phyloP scores from a whole-genome alignment of 108 stramenopile species.

The Asterionellopsis glacialis region DNA sequence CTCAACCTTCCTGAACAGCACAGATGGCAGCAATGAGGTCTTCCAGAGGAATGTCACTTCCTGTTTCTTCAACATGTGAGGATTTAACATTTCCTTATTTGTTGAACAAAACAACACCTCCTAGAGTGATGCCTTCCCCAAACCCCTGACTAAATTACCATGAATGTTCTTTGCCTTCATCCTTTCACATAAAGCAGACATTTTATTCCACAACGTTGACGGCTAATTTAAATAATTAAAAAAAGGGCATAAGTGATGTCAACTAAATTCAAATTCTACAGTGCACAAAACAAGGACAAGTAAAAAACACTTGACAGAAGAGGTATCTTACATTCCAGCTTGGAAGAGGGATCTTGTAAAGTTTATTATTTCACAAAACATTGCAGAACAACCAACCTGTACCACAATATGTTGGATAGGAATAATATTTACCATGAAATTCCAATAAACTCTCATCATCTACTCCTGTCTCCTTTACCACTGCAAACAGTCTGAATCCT shows the following conservation, averaged over 20 bases:
- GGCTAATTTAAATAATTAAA: no score
- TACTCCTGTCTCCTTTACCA: no score
- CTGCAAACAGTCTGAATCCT: conserved; percentile 47
- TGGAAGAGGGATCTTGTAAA: no score
- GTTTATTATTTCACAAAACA: conserved; percentile 53
- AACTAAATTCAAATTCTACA: no score
- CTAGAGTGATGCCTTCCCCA: conserved; percentile 78
- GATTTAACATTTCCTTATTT: conserved; percentile 44
- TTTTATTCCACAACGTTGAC: no score
- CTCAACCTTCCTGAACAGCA: no score
- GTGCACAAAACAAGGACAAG: no score
- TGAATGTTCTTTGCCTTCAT: conserved; percentile 53
- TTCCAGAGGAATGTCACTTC: conserved; percentile 42
- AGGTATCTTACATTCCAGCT: no score
- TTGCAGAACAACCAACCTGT: conserved; percentile 56
- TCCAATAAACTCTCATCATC: conserved; percentile 68
- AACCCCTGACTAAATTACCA: conserved; percentile 60
- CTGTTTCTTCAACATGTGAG: conserved; percentile 68
- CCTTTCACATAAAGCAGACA: no score
- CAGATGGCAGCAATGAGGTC: conserved; percentile 45
- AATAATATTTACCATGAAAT: conserved; percentile 55
- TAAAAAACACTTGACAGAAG: no score
- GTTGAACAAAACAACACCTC: conserved; percentile 74
- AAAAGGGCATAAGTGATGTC: no score
- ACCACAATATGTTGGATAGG: conserved; percentile 61